Evolutionary conservation across 306 rosid species (phyloP), one percentile per base, ranked within the genome.

Genomic region (Styphnolobium japonicum): DNA sequence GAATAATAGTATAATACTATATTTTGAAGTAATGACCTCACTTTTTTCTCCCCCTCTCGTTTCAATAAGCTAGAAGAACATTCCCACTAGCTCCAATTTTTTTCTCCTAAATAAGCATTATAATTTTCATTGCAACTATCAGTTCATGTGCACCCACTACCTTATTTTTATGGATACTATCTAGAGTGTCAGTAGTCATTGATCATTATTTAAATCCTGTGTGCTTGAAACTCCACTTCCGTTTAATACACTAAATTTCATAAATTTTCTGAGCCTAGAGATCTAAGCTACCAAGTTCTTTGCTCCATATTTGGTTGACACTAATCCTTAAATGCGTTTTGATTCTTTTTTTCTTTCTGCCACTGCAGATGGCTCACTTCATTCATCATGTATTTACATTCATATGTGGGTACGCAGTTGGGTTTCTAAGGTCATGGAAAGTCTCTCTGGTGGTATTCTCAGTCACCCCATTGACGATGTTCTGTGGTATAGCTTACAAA

Each of bases 321-420:
- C 29, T 45, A 46, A 61, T 29, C 14, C 48, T 16, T 29, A 12
- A 23, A 43, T 25, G 34, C 3, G 29, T 57, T 15, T 57, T 40
- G n/a, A 31, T 49, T 15, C 4, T 31, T 18, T 82, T 56, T n/a
- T 72, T 34, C 27, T 52, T 55, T 57, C 0, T 77, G 34, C 31
- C 43, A 71, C 5, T 81, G 90, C 95, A 94, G 98, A 94, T 94
- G 98, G 92, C 98, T 14, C 97, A 85, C 76, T 94, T 94, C 84
- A 71, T 94, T 70, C 92, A 88, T 86, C 85, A 89, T 75, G 6
- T 92, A 62, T 92, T 84, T 63, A 94, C 95, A 62, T 94, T 94
- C 90, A 82, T 92, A 36, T 92, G 97, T 77, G 97, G 97, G 57
- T 94, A 91, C 66, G 39, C 57, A 14, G 97, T 94, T 58, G 97